phyloP scores from a whole-genome alignment of 2,329 filamentous ascomycete genomes.

The Aspergillus tanneri region DNA sequence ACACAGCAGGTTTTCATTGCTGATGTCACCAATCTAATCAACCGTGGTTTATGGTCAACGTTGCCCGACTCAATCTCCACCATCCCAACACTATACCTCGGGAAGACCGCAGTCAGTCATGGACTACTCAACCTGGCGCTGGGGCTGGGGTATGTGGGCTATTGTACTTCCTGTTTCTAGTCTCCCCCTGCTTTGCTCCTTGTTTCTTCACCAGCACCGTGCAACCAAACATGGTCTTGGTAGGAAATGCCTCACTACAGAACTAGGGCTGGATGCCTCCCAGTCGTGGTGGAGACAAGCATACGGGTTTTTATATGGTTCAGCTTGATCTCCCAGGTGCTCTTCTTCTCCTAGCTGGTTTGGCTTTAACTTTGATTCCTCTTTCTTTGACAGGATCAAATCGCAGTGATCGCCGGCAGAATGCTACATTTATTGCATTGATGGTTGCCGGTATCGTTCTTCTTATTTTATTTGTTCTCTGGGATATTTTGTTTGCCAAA shows the following conservation, averaged over 20 bases:
- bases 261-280: neutral
- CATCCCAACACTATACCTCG: conserved; percentile 53
- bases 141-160: conserved; percentile 47
- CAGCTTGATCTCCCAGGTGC: conserved; percentile 39
- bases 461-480: conserved; percentile 31
- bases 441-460: conserved; percentile 33
- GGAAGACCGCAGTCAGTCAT: conserved; percentile 45
- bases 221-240: no score
- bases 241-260: neutral
- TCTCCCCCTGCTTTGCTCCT: conserved; percentile 32
- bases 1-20: conserved; percentile 65
- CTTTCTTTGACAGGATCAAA: conserved; percentile 40
- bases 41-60: conserved; percentile 60
- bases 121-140: conserved; percentile 42
- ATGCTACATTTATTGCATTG: conserved; percentile 40
- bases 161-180: conserved; percentile 39
- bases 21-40: conserved; percentile 60
- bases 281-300: conserved; percentile 23
- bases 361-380: conserved; percentile 38
- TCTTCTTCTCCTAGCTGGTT: conserved; percentile 33
- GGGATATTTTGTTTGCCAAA: conserved; percentile 40
- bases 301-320: conserved; percentile 18
- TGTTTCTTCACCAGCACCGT: conserved; percentile 35
- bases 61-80: conserved; percentile 59
- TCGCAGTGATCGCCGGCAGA: conserved; percentile 26